Evolutionary conservation across 2,329 filamentous ascomycete genomes (phyloP).

Genomic region (Cytospora piceae): DNA sequence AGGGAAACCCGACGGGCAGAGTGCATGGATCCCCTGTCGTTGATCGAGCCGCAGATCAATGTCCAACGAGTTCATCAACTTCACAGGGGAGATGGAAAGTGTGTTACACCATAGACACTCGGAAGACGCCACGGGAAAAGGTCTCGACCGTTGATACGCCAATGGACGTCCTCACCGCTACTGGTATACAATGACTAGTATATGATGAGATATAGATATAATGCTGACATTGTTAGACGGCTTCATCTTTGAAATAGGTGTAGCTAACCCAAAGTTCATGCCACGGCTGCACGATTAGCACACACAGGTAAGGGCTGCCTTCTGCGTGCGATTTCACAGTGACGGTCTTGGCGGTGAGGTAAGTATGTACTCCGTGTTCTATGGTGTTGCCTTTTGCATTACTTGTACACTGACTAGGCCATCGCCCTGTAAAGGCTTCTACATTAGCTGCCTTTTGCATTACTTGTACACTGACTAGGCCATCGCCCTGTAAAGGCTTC

Average conservation of each 20-base stretch:
- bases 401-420: background rate
- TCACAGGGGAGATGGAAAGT: background rate
- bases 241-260: background rate
- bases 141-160: slow-evolving; percentile 13
- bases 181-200: background rate
- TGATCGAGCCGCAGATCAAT: background rate
- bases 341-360: background rate
- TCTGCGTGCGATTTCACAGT: background rate
- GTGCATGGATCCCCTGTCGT: slow-evolving; percentile 1
- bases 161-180: slow-evolving; percentile 15
- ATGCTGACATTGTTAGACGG: background rate
- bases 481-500: background rate
- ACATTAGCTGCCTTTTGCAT: background rate
- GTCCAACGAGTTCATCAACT: background rate
- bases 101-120: background rate
- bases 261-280: background rate
- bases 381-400: background rate
- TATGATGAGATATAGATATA: background rate
- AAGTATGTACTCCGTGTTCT: background rate
- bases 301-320: background rate
- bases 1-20: background rate
- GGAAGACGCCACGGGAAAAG: background rate
- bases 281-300: background rate
- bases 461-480: background rate
- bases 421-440: background rate